These are phyloP conservation scores for Raddia guianensis DNA, from an alignment of 176 grass and related monocot species.

Conservation along the genomic window DNA sequence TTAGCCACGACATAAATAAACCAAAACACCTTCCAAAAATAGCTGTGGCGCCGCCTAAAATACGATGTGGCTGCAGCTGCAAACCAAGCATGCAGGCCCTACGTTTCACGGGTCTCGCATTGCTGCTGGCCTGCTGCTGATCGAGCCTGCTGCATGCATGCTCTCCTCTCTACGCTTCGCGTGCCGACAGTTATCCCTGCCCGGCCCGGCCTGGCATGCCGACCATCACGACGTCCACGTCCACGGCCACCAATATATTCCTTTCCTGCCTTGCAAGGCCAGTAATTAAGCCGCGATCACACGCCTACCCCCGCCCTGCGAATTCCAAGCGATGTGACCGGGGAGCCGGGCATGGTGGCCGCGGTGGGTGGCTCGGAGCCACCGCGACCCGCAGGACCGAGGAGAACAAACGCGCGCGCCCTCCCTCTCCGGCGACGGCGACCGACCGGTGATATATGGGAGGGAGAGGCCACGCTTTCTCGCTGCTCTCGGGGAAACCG, in stretches of 20 bases:
- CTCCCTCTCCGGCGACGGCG: background rate
- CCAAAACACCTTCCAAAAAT: no score
- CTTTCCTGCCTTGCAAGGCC: constrained; percentile 26
- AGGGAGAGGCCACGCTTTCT: background rate
- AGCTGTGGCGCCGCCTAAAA: no score
- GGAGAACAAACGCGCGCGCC: background rate
- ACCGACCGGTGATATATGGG: background rate
- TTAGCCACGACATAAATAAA: no score
- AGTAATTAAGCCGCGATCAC: background rate
- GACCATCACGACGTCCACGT: constrained; percentile 25
- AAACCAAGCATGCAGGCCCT: no score
- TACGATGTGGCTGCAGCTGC: no score
- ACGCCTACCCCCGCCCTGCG: background rate
- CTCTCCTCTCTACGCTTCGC: no score
- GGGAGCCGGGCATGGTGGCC: background rate
- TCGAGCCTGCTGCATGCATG: no score
- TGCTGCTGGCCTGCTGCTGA: background rate
- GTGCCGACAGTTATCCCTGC: background rate
- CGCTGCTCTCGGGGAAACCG: background rate
- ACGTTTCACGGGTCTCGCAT: background rate
- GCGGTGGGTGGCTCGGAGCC: background rate
- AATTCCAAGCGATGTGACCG: constrained; percentile 23
- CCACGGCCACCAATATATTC: background rate
- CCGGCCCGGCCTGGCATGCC: background rate
- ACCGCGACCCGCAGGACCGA: background rate